A percentile compares a stretch with the other conserved stretches of the same genome.
These are phyloP conservation scores for Sporisorium reilianum DNA, from an alignment of 1,284 basidiomycete genomes.

Conservation along the genomic window DNA sequence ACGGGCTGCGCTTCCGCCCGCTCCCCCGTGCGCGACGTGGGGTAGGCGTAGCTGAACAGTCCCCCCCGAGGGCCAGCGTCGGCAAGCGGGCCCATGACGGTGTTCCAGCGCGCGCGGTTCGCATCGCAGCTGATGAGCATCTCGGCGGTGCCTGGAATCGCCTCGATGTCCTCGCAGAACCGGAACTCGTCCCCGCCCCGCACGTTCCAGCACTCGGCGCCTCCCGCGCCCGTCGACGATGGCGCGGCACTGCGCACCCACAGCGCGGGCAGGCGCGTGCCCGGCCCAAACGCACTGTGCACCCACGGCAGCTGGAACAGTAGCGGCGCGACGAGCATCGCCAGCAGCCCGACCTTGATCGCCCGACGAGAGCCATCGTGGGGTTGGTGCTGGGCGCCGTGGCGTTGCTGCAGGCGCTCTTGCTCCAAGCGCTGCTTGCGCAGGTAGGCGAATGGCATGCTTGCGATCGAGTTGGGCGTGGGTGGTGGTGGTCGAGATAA, in stretches of 20 bases:
- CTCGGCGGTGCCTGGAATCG: constrained; percentile 10
- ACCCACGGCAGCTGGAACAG: constrained; percentile 32
- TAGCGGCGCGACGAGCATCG: constrained; percentile 16
- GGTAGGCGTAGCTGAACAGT: constrained; percentile 32
- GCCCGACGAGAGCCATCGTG: background rate
- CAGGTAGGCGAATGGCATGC: constrained; percentile 27
- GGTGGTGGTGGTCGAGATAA: background rate
- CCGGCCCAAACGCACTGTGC: constrained; percentile 22
- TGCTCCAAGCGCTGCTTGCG: constrained; percentile 15
- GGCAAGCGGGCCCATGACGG: constrained; percentile 44
- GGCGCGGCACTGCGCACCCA: constrained; percentile 25
- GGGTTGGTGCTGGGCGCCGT: background rate
- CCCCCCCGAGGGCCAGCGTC: constrained; percentile 16
- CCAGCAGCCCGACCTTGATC: constrained; percentile 13
- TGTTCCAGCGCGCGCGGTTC: constrained; percentile 37
- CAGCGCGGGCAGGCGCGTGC: constrained; percentile 15
- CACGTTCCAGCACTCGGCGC: constrained; percentile 6
- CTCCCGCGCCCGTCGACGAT: background rate
- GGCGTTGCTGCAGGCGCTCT: no score
- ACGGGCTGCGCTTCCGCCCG: constrained; percentile 9
- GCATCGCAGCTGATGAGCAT: constrained; percentile 44
- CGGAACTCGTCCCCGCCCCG: background rate
- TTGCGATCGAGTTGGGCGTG: background rate
- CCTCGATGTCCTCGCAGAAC: constrained; percentile 48
- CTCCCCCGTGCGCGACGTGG: background rate